phyloP scores from a whole-genome alignment of 345 rosid genomes.

The Citrus australasica region DNA sequence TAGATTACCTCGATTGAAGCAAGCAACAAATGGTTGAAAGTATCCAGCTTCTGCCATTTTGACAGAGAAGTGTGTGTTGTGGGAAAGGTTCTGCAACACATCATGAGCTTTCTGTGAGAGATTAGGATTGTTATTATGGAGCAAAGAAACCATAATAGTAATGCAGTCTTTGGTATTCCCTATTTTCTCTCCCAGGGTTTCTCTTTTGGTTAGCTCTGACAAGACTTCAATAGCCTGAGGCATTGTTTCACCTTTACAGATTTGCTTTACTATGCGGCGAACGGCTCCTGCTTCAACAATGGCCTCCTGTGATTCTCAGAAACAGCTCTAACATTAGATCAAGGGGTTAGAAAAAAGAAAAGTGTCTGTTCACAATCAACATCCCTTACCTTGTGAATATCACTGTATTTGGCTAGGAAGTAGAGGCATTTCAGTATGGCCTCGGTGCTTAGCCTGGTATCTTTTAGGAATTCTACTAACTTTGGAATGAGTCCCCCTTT shows the following conservation, averaged over 20 bases:
- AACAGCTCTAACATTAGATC: neutral
- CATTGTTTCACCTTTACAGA: conserved; percentile 30
- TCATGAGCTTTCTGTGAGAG: conserved; percentile 29
- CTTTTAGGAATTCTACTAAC: conserved; percentile 36
- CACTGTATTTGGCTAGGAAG: conserved; percentile 35
- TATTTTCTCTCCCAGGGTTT: conserved; percentile 32
- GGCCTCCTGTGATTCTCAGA: conserved; percentile 31
- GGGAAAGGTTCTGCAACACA: conserved; percentile 43
- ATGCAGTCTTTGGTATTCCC: conserved; percentile 44
- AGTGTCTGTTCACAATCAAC: neutral
- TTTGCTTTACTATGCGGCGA: conserved; percentile 36
- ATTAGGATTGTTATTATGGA: conserved; percentile 17
- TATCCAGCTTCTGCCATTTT: conserved; percentile 49
- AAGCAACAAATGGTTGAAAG: conserved; percentile 33
- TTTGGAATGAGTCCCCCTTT: conserved; percentile 30
- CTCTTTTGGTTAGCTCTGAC: conserved; percentile 37
- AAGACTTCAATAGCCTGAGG: conserved; percentile 31
- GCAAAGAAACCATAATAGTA: conserved; percentile 45
- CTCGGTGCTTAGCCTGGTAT: conserved; percentile 18
- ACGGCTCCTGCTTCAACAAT: conserved; percentile 37
- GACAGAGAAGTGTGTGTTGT: conserved; percentile 41
- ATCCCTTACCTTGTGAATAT: conserved; percentile 30
- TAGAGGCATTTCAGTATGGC: conserved; percentile 37
- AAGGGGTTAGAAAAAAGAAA: neutral
- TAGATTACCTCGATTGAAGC: conserved; percentile 42